Base-by-base conservation (phyloP, 78 protist species). In the Cavenderia fasciculata region DNA sequence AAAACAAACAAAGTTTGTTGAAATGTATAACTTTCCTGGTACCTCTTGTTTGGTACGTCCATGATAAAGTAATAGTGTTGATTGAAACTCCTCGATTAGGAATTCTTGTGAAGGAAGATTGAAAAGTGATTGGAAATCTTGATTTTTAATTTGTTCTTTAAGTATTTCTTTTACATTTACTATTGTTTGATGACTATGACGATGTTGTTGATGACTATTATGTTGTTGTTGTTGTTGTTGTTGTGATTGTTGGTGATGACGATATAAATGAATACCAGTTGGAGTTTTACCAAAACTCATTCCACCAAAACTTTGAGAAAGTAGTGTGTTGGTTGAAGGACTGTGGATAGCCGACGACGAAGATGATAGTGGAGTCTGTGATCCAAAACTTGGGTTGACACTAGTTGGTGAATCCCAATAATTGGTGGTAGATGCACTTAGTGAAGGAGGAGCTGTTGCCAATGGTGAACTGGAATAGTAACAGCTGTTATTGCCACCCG, bases 1-100 rank as follows among this genome's bases (percentile, higher is more conserved):
- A 79, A 79, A 79, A 54, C 88, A 79, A 2, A 79, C 5, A n/a
- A 79, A 79, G 41, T 59, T 79, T 7, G 23, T 40, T 21, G 88
- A 79, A 1, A 79, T 21, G 38, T 79, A 79, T 12, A 79, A 16
- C 40, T 79, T 79, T n/a, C 88, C 88, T 14, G 36, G 16, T 1
- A 79, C 43, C 23, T 79, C 88, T 18, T 33, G 46, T 54, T 73
- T 43, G 21, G 21, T 29, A 31, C 27, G 21, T 38, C 33, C 34
- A 36, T 21, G 40, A 3, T 29, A 29, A 4, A 21, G 10, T 40
- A 33, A 61, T 19, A 61, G 69, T 38, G 46, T 51, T 1, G 66
- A 74, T 21, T 66, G 76, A 33, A 79, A 79, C 41, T 79, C 88
- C 25, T 79, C 88, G 33, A 79, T 41, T 10, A 79, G 31, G 7